phyloP scores from a whole-genome alignment of 2,329 filamentous ascomycete species.

The Fusarium zealandicum region DNA sequence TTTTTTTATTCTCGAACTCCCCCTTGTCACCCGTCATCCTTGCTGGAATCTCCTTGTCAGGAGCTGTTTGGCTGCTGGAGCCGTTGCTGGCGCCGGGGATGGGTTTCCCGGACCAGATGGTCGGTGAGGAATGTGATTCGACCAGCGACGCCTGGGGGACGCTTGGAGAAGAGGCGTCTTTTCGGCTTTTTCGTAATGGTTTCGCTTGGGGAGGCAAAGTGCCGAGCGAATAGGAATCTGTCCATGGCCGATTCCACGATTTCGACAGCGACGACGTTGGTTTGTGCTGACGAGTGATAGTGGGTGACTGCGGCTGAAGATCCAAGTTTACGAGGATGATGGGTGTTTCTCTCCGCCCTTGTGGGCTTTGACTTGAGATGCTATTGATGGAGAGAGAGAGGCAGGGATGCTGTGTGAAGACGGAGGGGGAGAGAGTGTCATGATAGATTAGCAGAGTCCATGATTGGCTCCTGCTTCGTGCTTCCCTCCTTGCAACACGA shows the following conservation, averaged over 20 bases:
- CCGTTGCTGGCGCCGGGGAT: conserved; percentile 40
- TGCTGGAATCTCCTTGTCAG: conserved; percentile 29
- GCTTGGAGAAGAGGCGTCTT: conserved; percentile 23
- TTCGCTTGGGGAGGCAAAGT: conserved; percentile 34
- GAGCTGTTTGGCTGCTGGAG: conserved; percentile 36
- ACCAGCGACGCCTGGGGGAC: conserved; percentile 25
- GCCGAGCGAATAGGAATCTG: conserved; percentile 38
- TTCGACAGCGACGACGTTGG: conserved; percentile 28
- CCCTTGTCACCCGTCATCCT: conserved; percentile 36
- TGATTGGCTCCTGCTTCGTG: conserved; percentile 18
- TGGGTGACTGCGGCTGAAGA: conserved; percentile 12
- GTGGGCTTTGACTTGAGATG: neutral
- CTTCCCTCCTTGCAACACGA: conserved; percentile 22
- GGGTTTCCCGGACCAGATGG: conserved; percentile 40
- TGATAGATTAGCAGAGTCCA: conserved; percentile 6
- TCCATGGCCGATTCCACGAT: conserved; percentile 21
- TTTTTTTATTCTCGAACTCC: conserved; percentile 40
- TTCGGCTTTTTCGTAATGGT: conserved; percentile 25
- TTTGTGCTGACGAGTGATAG: conserved; percentile 33
- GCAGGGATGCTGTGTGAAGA: conserved; percentile 2
- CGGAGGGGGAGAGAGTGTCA: conserved; percentile 4
- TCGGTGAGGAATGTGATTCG: conserved; percentile 43
- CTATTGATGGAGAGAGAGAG: conserved; percentile 6
- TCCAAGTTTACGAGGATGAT: conserved; percentile 24
- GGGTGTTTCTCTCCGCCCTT: conserved; percentile 13